A percentile compares a stretch with the other conserved stretches of the same genome.
phyloP scores from a whole-genome alignment of 2,329 filamentous ascomycete species.

The Pseudocercospora crystallina region DNA sequence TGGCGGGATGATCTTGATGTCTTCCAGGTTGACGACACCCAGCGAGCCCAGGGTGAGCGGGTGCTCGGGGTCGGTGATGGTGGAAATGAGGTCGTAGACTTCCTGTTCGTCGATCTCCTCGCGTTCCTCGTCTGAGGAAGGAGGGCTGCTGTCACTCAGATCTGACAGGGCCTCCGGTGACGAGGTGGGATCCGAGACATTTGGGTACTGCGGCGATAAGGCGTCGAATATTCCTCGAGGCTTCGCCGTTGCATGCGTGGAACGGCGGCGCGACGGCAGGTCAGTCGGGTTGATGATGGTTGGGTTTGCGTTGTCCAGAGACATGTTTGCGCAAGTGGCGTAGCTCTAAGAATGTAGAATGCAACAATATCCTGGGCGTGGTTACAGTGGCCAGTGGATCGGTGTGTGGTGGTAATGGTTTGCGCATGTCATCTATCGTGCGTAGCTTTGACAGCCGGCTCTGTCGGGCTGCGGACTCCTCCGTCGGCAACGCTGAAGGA shows the following conservation, averaged over 20 bases:
- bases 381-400: neutral
- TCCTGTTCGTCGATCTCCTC: slow-evolving; percentile 97
- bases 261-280: slow-evolving; percentile 72
- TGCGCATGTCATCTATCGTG: too few relatives aligned
- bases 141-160: slow-evolving; percentile 51
- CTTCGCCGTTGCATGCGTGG: slow-evolving; percentile 44
- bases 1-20: slow-evolving; percentile 76
- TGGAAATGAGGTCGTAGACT: slow-evolving; percentile 92
- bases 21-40: slow-evolving; percentile 91
- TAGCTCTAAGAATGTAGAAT: neutral
- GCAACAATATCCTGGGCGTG: slow-evolving; percentile 1
- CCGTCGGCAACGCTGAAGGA: neutral
- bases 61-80: slow-evolving; percentile 95
- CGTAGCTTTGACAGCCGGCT: too few relatives aligned
- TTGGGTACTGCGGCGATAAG: slow-evolving; percentile 51
- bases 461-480: neutral
- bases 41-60: slow-evolving; percentile 90
- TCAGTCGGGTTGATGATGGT: slow-evolving; percentile 86
- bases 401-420: neutral
- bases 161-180: slow-evolving; percentile 34
- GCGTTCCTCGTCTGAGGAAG: slow-evolving; percentile 55
- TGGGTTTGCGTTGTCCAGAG: slow-evolving; percentile 77
- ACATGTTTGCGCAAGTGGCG: slow-evolving; percentile 27
- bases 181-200: slow-evolving; percentile 38
- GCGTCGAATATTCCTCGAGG: slow-evolving; percentile 54